phyloP scores from a whole-genome alignment of 352 stramenopile species.

The Lagenidium sp. region DNA sequence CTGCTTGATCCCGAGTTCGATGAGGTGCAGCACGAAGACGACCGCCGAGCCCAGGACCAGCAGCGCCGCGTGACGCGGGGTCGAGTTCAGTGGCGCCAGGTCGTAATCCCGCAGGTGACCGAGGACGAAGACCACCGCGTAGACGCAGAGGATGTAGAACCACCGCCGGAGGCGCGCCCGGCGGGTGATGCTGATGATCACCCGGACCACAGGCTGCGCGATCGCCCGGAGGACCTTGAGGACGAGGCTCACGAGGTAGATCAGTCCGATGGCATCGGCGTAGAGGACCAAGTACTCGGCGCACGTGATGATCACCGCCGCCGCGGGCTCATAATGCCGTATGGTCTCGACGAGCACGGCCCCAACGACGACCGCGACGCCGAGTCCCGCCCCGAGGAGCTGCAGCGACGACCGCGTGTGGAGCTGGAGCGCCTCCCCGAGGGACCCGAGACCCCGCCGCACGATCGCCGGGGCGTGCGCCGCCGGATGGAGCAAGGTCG shows the following conservation, averaged over 20 bases:
- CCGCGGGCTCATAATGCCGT: conserved; percentile 4
- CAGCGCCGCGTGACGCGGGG: conserved; percentile 34
- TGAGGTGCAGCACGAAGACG: conserved; percentile 36
- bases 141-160: conserved; percentile 35
- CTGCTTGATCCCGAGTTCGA: conserved; percentile 31
- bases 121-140: conserved; percentile 21
- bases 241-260: conserved; percentile 31
- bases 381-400: conserved; percentile 3
- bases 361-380: conserved; percentile 1
- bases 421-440: too few species aligned
- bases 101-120: conserved; percentile 27
- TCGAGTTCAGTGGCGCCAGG: conserved; percentile 17
- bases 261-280: conserved; percentile 36
- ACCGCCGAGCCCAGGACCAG: conserved; percentile 32
- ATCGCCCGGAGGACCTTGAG: conserved; percentile 28
- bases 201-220: conserved; percentile 22
- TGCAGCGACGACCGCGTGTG: neutral
- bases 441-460: too few species aligned
- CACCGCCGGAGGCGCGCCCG: conserved; percentile 23
- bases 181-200: conserved; percentile 6
- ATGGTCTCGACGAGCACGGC: conserved; percentile 4
- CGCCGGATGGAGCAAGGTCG: conserved; percentile 39
- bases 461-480: conserved; percentile 20
- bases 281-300: conserved; percentile 38
- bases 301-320: neutral